Evolutionary conservation across 768 basidiomycete species (phyloP), one percentile per base, ranked within the genome.

Genomic region (Mycena albidolilacea): DNA sequence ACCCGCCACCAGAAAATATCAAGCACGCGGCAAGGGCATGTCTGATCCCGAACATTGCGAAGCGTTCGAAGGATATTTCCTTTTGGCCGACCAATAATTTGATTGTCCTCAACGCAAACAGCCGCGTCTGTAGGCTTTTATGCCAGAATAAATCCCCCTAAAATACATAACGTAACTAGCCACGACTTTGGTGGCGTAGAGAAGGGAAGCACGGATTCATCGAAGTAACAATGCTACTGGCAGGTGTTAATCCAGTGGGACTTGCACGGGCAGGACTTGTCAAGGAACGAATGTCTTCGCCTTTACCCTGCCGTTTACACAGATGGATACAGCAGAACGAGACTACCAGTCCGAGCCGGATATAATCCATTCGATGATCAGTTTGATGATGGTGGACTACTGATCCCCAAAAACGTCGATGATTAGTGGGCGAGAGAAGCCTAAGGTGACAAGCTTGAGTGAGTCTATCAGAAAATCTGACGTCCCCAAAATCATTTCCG

Each of bases 401-500:
- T 64, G 63, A 70, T 64, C 61, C 52, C 68, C 60, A 46, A 59
- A 55, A 70, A 62, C 23, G 60, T 12, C 66, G 67, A 73, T 58
- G 72, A 72, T 72, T 67, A 52, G 66, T 72, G 71, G 65, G 67
- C 66, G n/a, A 35, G 23, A 72, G 71, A 72, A 72, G 64, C 65
- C 41, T 11, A 37, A 44, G 23, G 30, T 39, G 12, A 63, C 64
- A 66, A 72, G 59, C 60, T n/a, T 48, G 12, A 19, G 17, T 19
- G 60, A 64, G 54, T 67, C 61, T 43, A 73, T 73, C 72, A 73
- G 72, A 73, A 73, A 73, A 54, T 67, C 70, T 72, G 72, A 54
- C 50, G 48, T 38, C 48, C 21, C 41, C 60, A 55, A 30, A 59
- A 7, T 55, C 69, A 67, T 63, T 19, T 23, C 52, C 39, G 63